A percentile compares a stretch with the other conserved stretches of the same genome.
Conservation (phyloP, 2,329 filamentous ascomycete species). For the Monosporascus sp. region DNA sequence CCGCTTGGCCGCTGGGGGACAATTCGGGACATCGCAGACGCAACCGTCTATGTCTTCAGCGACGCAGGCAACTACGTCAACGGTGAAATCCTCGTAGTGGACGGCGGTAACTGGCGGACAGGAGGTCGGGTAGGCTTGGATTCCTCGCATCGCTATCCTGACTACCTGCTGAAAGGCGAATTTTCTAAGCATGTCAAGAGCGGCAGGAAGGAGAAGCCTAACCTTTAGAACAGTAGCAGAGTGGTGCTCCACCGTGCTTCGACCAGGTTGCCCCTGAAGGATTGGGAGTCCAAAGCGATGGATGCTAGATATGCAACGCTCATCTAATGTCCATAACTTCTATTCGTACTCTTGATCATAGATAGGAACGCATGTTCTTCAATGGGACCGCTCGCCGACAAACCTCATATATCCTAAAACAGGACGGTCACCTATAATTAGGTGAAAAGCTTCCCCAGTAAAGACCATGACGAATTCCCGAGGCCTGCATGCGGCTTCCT, state of each 20-base stretch:
- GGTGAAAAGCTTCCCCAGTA: too few relatives aligned
- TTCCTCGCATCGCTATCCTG: conserved; percentile 45
- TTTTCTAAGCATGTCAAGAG: conserved; percentile 35
- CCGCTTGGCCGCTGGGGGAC: conserved; percentile 73
- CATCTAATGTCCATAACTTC: too few relatives aligned
- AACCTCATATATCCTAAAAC: too few relatives aligned
- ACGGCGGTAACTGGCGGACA: conserved; percentile 55
- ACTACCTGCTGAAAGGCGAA: conserved; percentile 39
- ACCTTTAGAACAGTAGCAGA: conserved; percentile 28
- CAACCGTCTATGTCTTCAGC: conserved; percentile 83
- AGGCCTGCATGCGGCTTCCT: too few relatives aligned
- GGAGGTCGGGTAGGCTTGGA: conserved; percentile 43
- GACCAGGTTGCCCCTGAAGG: not conserved
- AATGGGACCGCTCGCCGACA: too few relatives aligned
- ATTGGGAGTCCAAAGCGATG: not conserved
- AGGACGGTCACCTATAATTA: too few relatives aligned
- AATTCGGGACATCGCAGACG: conserved; percentile 85
- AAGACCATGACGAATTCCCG: too few relatives aligned
- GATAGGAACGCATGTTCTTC: too few relatives aligned
- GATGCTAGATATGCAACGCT: not conserved
- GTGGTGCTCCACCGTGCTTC: not conserved
- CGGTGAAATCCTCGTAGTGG: conserved; percentile 73
- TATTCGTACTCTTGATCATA: too few relatives aligned
- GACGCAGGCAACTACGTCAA: conserved; percentile 84
- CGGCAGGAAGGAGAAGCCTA: conserved; percentile 33